Percentiles rank a stretch among this genome's conserved stretches.
phyloP scores from a whole-genome alignment of 1,284 basidiomycete species.

The Gymnopus androsaceus region DNA sequence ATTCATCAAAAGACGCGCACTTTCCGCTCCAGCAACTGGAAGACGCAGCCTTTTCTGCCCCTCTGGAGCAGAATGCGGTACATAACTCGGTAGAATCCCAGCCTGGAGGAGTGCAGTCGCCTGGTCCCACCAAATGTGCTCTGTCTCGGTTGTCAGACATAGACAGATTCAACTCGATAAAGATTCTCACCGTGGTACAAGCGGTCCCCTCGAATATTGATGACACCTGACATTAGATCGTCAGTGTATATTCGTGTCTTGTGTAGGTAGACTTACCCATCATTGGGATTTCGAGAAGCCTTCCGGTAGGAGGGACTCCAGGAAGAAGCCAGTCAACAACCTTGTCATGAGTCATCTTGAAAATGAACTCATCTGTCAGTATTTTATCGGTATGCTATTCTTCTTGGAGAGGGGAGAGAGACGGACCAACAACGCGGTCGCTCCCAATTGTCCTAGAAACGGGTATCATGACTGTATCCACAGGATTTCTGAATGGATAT shows the following conservation, averaged over 20 bases:
- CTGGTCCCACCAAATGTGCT: constrained; percentile 56
- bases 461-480: constrained; percentile 42
- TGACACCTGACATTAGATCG: constrained; percentile 55
- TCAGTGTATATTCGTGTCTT: too few relatives aligned
- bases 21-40: constrained; percentile 42
- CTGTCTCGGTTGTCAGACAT: constrained; percentile 23
- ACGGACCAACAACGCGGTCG: constrained; percentile 49
- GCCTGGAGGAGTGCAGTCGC: constrained; percentile 43
- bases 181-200: constrained; percentile 43
- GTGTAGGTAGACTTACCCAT: too few relatives aligned
- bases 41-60: constrained; percentile 34
- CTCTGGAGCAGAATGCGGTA: constrained; percentile 31
- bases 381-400: neutral
- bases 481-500: constrained; percentile 41
- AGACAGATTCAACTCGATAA: neutral
- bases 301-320: constrained; percentile 51
- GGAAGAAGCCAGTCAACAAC: constrained; percentile 51
- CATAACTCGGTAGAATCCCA: constrained; percentile 40
- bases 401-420: neutral
- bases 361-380: constrained; percentile 49
- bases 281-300: too few relatives aligned
- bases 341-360: constrained; percentile 46
- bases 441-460: constrained; percentile 54
- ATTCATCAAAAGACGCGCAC: constrained; percentile 40
- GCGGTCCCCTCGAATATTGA: constrained; percentile 58